Percentiles rank a stretch among this genome's conserved stretches.
Evolutionary conservation across 495 filamentous ascomycete genomes (phyloP).

Genomic region (Neurospora sp.): DNA sequence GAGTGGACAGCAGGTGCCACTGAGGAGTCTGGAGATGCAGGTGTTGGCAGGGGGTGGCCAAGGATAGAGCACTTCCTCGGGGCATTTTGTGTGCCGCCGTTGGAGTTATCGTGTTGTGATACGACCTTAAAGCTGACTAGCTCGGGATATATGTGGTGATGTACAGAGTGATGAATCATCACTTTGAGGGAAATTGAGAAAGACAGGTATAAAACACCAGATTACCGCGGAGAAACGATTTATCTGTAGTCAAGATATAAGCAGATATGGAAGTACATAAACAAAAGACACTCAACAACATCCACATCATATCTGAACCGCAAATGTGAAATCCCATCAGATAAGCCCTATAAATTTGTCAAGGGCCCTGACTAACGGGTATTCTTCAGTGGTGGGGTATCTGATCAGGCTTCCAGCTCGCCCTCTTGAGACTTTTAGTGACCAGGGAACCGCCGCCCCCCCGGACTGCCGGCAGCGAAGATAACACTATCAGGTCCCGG

Average conservation of each 20-base stretch:
- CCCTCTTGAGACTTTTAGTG: background rate
- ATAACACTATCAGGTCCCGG: background rate
- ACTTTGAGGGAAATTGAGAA: background rate
- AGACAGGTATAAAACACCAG: background rate
- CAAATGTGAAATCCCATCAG: background rate
- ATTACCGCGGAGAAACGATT: background rate
- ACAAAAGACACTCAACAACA: background rate
- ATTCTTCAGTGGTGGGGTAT: background rate
- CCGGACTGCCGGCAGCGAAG: background rate
- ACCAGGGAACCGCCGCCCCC: background rate
- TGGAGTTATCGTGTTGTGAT: background rate
- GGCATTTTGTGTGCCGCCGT: background rate
- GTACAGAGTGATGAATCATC: background rate
- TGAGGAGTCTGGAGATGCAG: background rate
- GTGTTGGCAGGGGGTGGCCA: background rate
- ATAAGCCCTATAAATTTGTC: background rate
- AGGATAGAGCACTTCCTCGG: background rate
- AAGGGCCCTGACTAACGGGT: background rate
- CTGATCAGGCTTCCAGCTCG: background rate
- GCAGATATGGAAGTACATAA: background rate
- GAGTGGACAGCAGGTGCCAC: background rate
- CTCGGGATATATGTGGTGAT: background rate
- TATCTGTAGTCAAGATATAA: background rate
- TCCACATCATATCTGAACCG: background rate
- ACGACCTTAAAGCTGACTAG: background rate